Evolutionary conservation across 441 rosid species (phyloP).

Genomic region (Adansonia rubrostipa): DNA sequence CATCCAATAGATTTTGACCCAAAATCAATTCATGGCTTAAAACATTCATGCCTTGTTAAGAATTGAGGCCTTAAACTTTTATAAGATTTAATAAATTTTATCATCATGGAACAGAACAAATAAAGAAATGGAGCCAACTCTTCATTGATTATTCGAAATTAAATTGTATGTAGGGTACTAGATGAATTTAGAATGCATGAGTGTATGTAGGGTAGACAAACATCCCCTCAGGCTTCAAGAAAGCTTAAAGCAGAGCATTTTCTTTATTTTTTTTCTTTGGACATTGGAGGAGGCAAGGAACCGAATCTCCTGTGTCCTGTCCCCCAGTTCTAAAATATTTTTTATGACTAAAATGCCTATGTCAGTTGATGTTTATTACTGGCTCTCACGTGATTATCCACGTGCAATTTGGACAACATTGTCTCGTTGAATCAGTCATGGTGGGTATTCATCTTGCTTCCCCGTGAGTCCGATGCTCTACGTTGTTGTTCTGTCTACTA

Average conservation of each 20-base stretch:
- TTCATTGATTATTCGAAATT: no score
- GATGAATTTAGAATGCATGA: no score
- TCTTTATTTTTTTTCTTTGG: not conserved
- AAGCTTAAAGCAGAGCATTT: not conserved
- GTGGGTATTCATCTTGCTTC: not conserved
- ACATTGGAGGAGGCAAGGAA: slow-evolving; percentile 15
- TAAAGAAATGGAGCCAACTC: no score
- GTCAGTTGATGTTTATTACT: slow-evolving; percentile 2
- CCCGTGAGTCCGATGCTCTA: not conserved
- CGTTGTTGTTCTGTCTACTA: not conserved
- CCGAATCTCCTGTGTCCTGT: not conserved
- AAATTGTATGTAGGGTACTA: no score
- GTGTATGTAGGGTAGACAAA: slow-evolving; percentile 2
- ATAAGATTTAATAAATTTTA: no score
- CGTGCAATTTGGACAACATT: slow-evolving; percentile 19
- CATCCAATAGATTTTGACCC: no score
- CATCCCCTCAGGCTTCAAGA: slow-evolving; percentile 20
- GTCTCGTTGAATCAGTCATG: not conserved
- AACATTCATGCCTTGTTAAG: no score
- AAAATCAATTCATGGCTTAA: no score
- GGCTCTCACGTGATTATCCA: slow-evolving; percentile 5
- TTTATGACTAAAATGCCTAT: slow-evolving; percentile 25
- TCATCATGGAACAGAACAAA: no score
- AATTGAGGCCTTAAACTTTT: no score
- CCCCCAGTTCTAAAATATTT: not conserved